phyloP scores from a whole-genome alignment of 2,329 filamentous ascomycete species.

The Alternaria triticina region DNA sequence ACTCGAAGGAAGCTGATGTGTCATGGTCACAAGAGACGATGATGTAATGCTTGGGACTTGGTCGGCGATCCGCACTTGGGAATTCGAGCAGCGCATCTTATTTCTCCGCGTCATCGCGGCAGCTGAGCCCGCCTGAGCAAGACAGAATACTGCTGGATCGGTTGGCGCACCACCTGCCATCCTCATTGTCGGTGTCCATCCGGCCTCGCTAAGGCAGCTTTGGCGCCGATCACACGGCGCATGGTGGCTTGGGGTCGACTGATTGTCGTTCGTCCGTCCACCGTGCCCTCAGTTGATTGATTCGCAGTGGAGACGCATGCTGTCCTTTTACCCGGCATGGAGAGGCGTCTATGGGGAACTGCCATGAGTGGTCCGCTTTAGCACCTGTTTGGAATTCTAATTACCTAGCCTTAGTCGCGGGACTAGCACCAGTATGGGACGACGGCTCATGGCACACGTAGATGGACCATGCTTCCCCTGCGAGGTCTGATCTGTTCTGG shows the following conservation, averaged over 20 bases:
- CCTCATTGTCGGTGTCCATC: constrained; percentile 34
- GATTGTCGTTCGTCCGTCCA: constrained; percentile 29
- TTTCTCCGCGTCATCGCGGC: constrained; percentile 26
- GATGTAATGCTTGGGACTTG: constrained; percentile 30
- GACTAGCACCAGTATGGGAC: constrained; percentile 28
- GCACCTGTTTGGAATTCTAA: constrained; percentile 37
- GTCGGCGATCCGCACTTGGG: constrained; percentile 12
- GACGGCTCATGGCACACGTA: constrained; percentile 42
- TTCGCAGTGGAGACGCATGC: constrained; percentile 28
- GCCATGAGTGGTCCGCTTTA: constrained; percentile 38
- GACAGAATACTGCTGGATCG: constrained; percentile 9
- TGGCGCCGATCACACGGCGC: constrained; percentile 37
- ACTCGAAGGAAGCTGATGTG: neutral
- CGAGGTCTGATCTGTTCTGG: constrained; percentile 24
- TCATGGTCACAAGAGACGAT: constrained; percentile 7
- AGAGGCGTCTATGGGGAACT: constrained; percentile 35
- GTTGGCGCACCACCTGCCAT: constrained; percentile 27
- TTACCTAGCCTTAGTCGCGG: constrained; percentile 30
- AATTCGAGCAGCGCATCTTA: constrained; percentile 9
- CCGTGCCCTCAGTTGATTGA: constrained; percentile 28
- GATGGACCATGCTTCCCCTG: constrained; percentile 34
- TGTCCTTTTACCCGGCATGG: constrained; percentile 45
- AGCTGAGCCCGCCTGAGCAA: constrained; percentile 18
- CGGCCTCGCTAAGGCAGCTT: constrained; percentile 35
- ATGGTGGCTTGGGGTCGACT: constrained; percentile 25